A percentile compares a stretch with the other conserved stretches of the same genome.
phyloP scores from a whole-genome alignment of 257 asterid species.

The Linaria vulgaris region DNA sequence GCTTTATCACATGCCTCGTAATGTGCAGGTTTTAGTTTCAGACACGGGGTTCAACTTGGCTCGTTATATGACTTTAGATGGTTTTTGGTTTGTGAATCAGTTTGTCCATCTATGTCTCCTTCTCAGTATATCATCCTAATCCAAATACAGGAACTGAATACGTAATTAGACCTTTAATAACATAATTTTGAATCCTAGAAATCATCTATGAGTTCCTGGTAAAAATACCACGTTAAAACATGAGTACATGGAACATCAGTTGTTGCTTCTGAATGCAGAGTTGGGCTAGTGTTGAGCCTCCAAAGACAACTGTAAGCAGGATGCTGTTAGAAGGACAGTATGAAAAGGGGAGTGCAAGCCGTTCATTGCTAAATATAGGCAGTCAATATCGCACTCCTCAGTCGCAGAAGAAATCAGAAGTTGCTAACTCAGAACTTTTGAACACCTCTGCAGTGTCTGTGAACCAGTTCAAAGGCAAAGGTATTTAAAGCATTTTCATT shows the following conservation, averaged over 20 bases:
- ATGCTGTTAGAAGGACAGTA: constrained; percentile 50
- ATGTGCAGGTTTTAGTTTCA: too few relatives aligned
- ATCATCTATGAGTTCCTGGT: neutral
- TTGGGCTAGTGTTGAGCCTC: constrained; percentile 68
- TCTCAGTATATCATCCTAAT: neutral
- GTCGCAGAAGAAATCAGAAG: constrained; percentile 42
- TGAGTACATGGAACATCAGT: constrained; percentile 20
- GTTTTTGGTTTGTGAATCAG: constrained; percentile 13
- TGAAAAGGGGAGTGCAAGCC: constrained; percentile 45
- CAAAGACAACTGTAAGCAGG: constrained; percentile 80
- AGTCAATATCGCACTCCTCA: constrained; percentile 46
- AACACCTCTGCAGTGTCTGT: constrained; percentile 34
- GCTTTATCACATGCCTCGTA: too few relatives aligned
- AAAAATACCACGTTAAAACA: constrained; percentile 15
- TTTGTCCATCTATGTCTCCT: constrained; percentile 2
- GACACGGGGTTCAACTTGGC: neutral
- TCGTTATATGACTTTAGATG: constrained; percentile 1
- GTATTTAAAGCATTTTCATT: constrained; percentile 33
- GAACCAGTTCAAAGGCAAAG: constrained; percentile 44
- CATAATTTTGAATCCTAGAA: constrained; percentile 5
- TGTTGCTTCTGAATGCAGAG: constrained; percentile 50
- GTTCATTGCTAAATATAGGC: constrained; percentile 41
- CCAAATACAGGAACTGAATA: neutral
- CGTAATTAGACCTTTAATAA: constrained; percentile 11
- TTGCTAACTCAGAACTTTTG: constrained; percentile 34